Base-by-base conservation (phyloP, 441 rosid species). In the Melianthus villosus region DNA sequence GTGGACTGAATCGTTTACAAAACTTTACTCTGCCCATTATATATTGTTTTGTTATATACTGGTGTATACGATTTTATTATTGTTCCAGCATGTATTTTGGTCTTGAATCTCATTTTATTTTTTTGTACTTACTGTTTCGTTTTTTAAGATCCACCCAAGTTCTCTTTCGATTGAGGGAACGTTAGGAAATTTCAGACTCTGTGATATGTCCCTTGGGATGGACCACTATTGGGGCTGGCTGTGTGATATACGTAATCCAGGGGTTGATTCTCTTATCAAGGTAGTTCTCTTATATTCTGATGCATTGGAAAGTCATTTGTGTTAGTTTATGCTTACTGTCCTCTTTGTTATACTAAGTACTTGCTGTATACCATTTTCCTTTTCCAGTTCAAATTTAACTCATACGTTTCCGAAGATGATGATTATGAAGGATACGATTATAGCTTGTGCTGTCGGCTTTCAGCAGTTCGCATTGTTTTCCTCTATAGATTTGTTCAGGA, bases 181-280 rank as follows among this genome's bases (percentile, higher is more conserved):
- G 36, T 57, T 92, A 41, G 99, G 97, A 55, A 92, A 92, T 71
- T 83, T 92, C 65, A 83, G 80, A 67, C 95, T 92, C 27, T 58
- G 83, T 56, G 99, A 92, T 62, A 73, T 67, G 93, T 86, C 99
- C 18, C 75, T 83, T 41, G 95, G 77, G 52, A 47, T 60, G 20
- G 80, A 77, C 54, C 66, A 79, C 50, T 68, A 67, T 48, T 86
- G 94, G 92, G 65, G 82, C 52, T 92, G 97, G 97, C 85, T 92
- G 53, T 92, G 99, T 65, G 99, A 92, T 68, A 74, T 92, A 60
- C 97, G 99, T 40, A 81, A 82, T 66, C 95, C 93, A 40, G 99
- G 86, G 40, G 64, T 79, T 25, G 99, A 92, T 46, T 92, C 99
- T 46, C 85, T 92, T 47, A 86, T 92, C 54, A 83, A 76, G 87